Percentiles rank a stretch among this genome's conserved stretches.
Conservation (phyloP, 371 early-diverging fungal species). For the Dinochytrium kinnereticum region DNA sequence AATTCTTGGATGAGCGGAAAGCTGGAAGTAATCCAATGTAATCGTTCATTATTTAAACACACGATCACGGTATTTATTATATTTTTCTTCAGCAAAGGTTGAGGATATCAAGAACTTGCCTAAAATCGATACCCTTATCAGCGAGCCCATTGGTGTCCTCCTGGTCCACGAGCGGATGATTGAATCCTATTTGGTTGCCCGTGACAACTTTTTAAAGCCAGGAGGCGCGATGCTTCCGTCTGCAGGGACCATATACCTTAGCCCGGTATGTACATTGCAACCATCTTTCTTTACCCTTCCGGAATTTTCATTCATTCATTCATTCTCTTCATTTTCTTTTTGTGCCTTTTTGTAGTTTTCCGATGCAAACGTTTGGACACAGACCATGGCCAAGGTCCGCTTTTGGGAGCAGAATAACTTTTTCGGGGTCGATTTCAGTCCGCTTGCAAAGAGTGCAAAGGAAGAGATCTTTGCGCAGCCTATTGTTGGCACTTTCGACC, state of each 20-base stretch:
- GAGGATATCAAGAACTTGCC: slow-evolving; percentile 70
- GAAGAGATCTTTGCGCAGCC: slow-evolving; percentile 87
- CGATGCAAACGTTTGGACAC: slow-evolving; percentile 76
- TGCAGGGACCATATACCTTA: slow-evolving; percentile 83
- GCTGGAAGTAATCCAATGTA: slow-evolving; percentile 83
- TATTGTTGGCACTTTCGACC: slow-evolving; percentile 94
- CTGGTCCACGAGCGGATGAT: slow-evolving; percentile 88
- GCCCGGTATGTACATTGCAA: slow-evolving; percentile 59
- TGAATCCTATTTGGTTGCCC: slow-evolving; percentile 82
- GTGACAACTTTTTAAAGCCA: slow-evolving; percentile 90
- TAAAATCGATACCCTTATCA: slow-evolving; percentile 91
- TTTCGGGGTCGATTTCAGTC: slow-evolving; percentile 91
- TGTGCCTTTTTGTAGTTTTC: slow-evolving; percentile 40
- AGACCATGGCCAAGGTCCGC: slow-evolving; percentile 86
- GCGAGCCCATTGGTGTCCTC: slow-evolving; percentile 93
- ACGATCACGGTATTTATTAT: not conserved
- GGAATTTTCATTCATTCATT: not conserved
- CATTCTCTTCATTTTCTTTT: too few species aligned
- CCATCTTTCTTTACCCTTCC: not conserved
- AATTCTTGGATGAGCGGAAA: slow-evolving; percentile 81
- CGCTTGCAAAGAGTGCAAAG: slow-evolving; percentile 79
- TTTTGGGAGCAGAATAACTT: slow-evolving; percentile 82
- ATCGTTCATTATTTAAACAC: too few species aligned
- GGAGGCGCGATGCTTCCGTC: slow-evolving; percentile 93
- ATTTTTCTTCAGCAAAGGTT: slow-evolving; percentile 72